phyloP scores from a whole-genome alignment of 2,329 filamentous ascomycete genomes.

The Cytospora piceicola region DNA sequence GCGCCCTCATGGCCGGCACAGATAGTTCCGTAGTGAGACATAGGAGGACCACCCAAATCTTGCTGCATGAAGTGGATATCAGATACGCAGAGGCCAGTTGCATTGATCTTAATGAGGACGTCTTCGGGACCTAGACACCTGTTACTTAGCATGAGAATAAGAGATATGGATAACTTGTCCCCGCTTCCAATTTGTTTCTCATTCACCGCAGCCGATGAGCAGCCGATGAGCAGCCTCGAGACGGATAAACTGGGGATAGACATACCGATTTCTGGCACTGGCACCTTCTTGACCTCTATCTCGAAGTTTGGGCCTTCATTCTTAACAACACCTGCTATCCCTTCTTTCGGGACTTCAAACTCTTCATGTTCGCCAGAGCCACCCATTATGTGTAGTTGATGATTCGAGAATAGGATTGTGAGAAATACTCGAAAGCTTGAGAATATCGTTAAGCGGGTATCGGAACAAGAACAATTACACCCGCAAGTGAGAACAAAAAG shows the following conservation, averaged over 20 bases:
- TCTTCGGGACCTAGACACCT: conserved; percentile 29
- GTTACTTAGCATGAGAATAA: conserved; percentile 6
- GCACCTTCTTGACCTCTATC: conserved; percentile 20
- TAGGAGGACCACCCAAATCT: conserved; percentile 28
- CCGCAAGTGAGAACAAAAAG: too few relatives aligned
- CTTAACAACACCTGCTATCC: conserved; percentile 18
- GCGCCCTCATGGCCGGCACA: conserved; percentile 46
- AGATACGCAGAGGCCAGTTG: conserved; percentile 32
- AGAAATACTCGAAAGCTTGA: too few relatives aligned
- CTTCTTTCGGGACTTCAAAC: conserved; percentile 12
- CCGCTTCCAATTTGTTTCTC: conserved; percentile 2
- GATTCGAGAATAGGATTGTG: background rate
- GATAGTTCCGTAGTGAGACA: conserved; percentile 28
- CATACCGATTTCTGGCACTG: conserved; percentile 21
- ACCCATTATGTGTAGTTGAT: conserved; percentile 7
- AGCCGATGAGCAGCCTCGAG: background rate
- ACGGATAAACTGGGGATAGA: background rate
- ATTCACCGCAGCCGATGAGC: background rate
- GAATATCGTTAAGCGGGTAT: too few relatives aligned
- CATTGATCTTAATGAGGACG: conserved; percentile 32
- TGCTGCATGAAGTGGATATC: conserved; percentile 33
- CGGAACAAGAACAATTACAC: too few relatives aligned
- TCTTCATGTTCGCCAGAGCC: background rate
- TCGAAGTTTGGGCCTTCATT: conserved; percentile 21
- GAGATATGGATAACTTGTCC: too few relatives aligned